phyloP scores from a whole-genome alignment of 257 asterid species.

The Solanum corneliomulleri region DNA sequence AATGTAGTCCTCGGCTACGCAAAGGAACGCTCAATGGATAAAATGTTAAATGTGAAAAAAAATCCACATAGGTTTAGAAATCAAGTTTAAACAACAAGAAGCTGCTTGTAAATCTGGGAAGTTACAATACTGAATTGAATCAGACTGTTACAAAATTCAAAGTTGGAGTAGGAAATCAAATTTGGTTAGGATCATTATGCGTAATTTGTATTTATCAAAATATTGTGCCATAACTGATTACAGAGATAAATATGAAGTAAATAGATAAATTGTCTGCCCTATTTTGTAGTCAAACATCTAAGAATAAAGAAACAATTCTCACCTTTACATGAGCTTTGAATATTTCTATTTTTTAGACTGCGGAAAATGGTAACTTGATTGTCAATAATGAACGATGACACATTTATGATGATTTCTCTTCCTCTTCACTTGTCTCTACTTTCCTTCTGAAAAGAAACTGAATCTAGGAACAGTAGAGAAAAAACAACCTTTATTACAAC shows the following conservation, averaged over 20 bases:
- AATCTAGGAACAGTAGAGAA: neutral
- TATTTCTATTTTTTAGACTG: neutral
- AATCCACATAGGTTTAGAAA: neutral
- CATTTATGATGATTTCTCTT: neutral
- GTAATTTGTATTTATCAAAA: neutral
- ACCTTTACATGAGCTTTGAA: neutral
- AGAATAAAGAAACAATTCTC: neutral
- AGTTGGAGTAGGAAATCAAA: neutral
- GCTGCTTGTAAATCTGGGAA: neutral
- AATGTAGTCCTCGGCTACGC: neutral
- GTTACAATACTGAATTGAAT: neutral
- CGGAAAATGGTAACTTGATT: neutral
- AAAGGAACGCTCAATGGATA: neutral
- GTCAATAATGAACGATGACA: neutral
- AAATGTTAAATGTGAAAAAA: neutral
- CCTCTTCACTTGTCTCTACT: neutral
- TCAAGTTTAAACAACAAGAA: neutral
- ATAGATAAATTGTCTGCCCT: neutral
- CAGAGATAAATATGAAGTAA: neutral
- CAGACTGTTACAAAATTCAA: neutral
- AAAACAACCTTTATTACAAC: neutral
- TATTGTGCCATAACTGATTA: neutral
- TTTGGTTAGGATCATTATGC: neutral
- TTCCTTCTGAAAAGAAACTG: neutral
- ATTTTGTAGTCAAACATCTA: neutral